Evolutionary conservation across 2,329 filamentous ascomycete species (phyloP), one percentile per base, ranked within the genome.

Genomic region (Mycocentrospora acerina): DNA sequence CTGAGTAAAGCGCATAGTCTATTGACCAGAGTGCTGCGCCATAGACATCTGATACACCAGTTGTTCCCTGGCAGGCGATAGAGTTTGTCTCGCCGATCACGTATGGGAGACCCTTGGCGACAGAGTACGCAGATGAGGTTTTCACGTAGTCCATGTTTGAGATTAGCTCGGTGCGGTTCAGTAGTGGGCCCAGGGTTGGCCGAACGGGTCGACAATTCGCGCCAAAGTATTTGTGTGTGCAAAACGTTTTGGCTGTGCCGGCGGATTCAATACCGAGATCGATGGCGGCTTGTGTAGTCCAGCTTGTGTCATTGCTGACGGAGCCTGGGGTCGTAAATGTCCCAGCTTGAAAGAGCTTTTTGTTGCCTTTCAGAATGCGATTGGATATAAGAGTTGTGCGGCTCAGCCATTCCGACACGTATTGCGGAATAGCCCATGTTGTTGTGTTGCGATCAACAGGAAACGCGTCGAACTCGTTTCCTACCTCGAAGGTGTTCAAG

Each of bases 21-120:
- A 83, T 55, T 15, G 71, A 77, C 81, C 81, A 85, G 11, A 85
- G 75, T 10, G 81, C 80, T 3, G 81, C 81, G 22, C 81, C 82
- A 57, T 85, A 85, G 0, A 79, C 72, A 64, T 85, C 81, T 26
- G 79, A 82, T n/a, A 84, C 68, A 0, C 80, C 80, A 0, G 80
- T 77, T 5, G 73, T 71, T 36, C 81, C 82, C 63, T 84, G 71
- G 57, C 79, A 78, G 59, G 78, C 82, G 10, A 85, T 72, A 5
- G 77, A 81, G 62, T 85, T 85, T 32, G 75, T 74, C 64, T 85
- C 80, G 40, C 79, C 79, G 1, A 83, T 68, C 40, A 82, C 77
- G 44, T 79, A 78, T 0, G 77, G 76, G 4, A 77, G 48, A 13
- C 54, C 40, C 8, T 57, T 51, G n/a, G 59, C 67, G 3, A 65